phyloP scores from a whole-genome alignment of 2,329 filamentous ascomycete genomes.

The Hysterium pulicare region DNA sequence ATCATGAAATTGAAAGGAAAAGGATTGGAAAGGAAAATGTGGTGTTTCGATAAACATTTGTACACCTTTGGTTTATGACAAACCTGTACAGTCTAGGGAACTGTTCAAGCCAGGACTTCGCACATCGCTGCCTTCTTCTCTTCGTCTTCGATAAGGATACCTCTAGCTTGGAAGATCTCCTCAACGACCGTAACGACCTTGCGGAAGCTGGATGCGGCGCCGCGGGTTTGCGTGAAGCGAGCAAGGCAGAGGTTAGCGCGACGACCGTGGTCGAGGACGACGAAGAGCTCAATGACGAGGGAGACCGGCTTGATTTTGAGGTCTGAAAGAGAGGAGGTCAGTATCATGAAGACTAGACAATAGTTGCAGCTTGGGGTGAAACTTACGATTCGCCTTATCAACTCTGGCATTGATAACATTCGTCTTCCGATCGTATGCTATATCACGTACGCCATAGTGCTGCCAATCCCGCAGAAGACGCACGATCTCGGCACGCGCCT shows the following conservation, averaged over 20 bases:
- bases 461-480: constrained; percentile 75
- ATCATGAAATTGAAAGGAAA: too few relatives aligned
- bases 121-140: constrained; percentile 44
- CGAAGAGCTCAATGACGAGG: constrained; percentile 84
- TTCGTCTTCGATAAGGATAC: constrained; percentile 62
- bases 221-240: constrained; percentile 83
- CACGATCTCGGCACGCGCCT: constrained; percentile 73
- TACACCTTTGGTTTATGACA: too few relatives aligned
- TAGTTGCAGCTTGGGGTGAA: constrained; percentile 6
- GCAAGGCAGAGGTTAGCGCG: constrained; percentile 74
- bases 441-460: constrained; percentile 73
- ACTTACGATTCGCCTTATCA: constrained; percentile 73
- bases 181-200: constrained; percentile 76
- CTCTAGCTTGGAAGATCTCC: constrained; percentile 62
- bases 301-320: constrained; percentile 82
- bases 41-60: too few relatives aligned
- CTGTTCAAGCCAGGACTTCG: constrained; percentile 37
- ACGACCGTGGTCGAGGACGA: constrained; percentile 79
- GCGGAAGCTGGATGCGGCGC: constrained; percentile 87
- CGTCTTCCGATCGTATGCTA: constrained; percentile 73
- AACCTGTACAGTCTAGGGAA: too few relatives aligned
- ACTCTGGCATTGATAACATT: constrained; percentile 79
- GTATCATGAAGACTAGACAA: not conserved
- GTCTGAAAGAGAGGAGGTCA: constrained; percentile 51
- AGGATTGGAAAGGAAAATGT: too few relatives aligned